Conservation (phyloP, 805 yeast species). For the Yarrowia sp. region DNA sequence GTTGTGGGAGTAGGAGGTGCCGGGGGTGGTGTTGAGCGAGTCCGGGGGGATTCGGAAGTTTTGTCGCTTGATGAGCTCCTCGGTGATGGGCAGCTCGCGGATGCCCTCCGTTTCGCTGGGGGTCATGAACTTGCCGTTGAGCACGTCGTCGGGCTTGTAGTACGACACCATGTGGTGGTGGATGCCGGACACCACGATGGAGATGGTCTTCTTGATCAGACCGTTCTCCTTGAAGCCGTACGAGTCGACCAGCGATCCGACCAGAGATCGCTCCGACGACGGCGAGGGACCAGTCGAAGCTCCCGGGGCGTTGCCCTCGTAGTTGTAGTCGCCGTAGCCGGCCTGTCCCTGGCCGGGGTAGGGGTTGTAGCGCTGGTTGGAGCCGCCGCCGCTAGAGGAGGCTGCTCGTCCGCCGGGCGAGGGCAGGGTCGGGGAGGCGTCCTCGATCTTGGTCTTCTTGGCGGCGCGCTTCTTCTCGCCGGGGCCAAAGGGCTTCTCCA, state of each 20-base stretch:
- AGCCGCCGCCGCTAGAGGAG: not conserved
- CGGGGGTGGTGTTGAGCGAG: conserved; percentile 25
- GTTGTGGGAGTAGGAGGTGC: conserved; percentile 22
- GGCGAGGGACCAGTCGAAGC: conserved; percentile 28
- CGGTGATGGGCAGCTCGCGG: conserved; percentile 45
- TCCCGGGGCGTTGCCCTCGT: conserved; percentile 20
- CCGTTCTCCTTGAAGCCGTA: conserved; percentile 70
- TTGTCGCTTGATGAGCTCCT: conserved; percentile 39
- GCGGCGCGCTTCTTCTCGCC: conserved; percentile 42
- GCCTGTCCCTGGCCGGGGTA: conserved; percentile 23
- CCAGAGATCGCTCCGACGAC: conserved; percentile 45
- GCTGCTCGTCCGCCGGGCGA: not conserved
- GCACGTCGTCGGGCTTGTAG: conserved; percentile 72
- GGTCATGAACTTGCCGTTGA: conserved; percentile 51
- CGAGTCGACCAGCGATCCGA: conserved; percentile 57
- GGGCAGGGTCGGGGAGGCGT: not conserved
- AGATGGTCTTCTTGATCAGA: conserved; percentile 76
- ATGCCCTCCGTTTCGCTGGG: conserved; percentile 57
- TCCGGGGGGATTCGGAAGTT: conserved; percentile 41
- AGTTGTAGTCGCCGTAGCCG: conserved; percentile 3
- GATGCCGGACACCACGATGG: conserved; percentile 51
- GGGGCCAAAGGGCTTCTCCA: conserved; percentile 47
- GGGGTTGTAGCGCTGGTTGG: conserved; percentile 17
- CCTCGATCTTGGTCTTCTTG: conserved; percentile 15
- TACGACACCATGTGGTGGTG: conserved; percentile 69